Conservation (phyloP, 176 grass and related monocot genomes). For the Oryza officinalis region DNA sequence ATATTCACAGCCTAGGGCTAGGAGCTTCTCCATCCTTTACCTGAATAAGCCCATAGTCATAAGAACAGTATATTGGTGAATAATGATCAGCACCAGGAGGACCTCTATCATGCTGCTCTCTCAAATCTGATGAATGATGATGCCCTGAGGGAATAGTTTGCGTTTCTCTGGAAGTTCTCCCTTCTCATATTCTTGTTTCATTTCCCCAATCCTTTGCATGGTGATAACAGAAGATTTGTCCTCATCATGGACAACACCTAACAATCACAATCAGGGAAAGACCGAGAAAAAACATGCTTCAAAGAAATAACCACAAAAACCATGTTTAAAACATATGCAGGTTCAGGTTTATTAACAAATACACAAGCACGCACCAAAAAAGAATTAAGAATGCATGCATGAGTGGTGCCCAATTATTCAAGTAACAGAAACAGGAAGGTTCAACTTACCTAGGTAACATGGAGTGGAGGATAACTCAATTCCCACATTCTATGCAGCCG, state of each 20-base stretch:
- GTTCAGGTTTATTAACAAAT: not conserved
- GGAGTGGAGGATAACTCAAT: slow-evolving; percentile 66
- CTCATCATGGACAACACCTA: slow-evolving; percentile 73
- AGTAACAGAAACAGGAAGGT: not conserved
- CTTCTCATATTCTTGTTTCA: slow-evolving; percentile 59
- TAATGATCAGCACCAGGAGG: slow-evolving; percentile 47
- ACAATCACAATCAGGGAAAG: slow-evolving; percentile 14
- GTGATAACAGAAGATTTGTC: slow-evolving; percentile 82
- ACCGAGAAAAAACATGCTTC: slow-evolving; percentile 25
- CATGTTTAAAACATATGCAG: not conserved
- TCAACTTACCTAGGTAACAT: slow-evolving; percentile 79
- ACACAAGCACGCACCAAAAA: too few relatives aligned
- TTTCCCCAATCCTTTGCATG: slow-evolving; percentile 66
- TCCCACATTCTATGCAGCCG: slow-evolving; percentile 86
- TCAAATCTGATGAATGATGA: slow-evolving; percentile 39
- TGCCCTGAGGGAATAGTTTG: slow-evolving; percentile 18
- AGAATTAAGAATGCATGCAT: not conserved
- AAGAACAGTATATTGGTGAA: slow-evolving; percentile 54
- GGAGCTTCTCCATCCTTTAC: slow-evolving; percentile 53
- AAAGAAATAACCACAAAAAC: too few relatives aligned
- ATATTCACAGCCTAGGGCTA: slow-evolving; percentile 7
- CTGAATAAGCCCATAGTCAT: slow-evolving; percentile 52
- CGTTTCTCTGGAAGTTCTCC: slow-evolving; percentile 66
- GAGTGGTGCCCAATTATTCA: not conserved
- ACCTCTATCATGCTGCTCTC: slow-evolving; percentile 40